Conservation (phyloP, 768 basidiomycete genomes). For the Xerocomellus intermedius region DNA sequence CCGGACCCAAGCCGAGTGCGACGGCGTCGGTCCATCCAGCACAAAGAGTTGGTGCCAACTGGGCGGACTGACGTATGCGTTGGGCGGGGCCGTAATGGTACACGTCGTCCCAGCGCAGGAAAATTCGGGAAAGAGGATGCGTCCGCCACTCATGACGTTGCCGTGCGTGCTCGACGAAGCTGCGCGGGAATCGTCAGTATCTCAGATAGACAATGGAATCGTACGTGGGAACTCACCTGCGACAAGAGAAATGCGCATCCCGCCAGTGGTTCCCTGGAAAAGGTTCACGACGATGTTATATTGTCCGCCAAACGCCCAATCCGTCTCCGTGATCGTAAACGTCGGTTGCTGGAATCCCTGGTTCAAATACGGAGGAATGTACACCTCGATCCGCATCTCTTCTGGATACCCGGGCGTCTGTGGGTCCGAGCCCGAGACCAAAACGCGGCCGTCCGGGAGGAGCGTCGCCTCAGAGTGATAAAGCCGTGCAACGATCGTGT, state of each 20-base stretch:
- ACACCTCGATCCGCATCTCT: conserved; percentile 77
- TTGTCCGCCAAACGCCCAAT: conserved; percentile 60
- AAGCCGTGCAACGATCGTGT: conserved; percentile 69
- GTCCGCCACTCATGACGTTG: conserved; percentile 66
- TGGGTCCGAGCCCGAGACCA: conserved; percentile 77
- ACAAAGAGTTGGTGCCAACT: conserved; percentile 78
- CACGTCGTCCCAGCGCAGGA: conserved; percentile 67
- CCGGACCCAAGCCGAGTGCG: conserved; percentile 69
- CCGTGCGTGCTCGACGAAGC: conserved; percentile 78
- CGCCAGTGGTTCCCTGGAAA: conserved; percentile 39
- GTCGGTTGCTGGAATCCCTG: conserved; percentile 59
- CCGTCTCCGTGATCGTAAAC: conserved; percentile 55
- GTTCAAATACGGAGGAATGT: conserved; percentile 84
- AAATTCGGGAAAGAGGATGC: conserved; percentile 73
- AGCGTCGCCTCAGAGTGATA: conserved; percentile 80
- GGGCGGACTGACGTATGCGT: conserved; percentile 64
- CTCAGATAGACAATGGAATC: neutral
- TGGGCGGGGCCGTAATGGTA: conserved; percentile 76
- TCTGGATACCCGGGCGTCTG: conserved; percentile 60
- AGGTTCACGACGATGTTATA: conserved; percentile 51
- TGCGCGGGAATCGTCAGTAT: conserved; percentile 15
- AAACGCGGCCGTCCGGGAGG: conserved; percentile 70
- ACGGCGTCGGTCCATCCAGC: conserved; percentile 77
- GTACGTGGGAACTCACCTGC: conserved; percentile 44
- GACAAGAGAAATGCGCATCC: conserved; percentile 61